Conservation (phyloP, 441 rosid genomes). For the Adansonia rubrostipa region DNA sequence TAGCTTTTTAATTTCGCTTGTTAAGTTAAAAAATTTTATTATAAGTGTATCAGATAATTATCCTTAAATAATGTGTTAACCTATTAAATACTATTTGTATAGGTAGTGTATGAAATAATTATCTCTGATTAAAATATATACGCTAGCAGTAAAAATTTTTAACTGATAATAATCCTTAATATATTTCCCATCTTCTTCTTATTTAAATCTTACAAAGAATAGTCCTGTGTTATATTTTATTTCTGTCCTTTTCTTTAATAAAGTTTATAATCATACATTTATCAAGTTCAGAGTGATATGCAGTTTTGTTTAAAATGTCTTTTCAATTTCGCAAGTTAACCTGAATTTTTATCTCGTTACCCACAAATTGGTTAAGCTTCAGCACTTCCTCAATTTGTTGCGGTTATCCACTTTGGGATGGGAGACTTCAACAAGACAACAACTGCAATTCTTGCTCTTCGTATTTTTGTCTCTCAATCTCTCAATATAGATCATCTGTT, state of each 20-base stretch:
- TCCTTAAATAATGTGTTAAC: no score
- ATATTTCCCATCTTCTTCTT: no score
- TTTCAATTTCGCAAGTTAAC: neutral
- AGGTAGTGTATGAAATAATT: no score
- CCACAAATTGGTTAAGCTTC: neutral
- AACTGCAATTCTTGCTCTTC: neutral
- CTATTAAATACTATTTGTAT: no score
- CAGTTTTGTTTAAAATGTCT: neutral
- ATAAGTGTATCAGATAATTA: no score
- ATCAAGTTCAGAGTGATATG: neutral
- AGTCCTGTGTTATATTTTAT: neutral
- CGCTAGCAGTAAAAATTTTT: no score
- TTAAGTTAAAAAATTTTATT: no score
- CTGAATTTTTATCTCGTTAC: neutral
- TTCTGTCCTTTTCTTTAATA: neutral
- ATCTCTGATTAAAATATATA: no score
- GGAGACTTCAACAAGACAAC: neutral
- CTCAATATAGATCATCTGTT: neutral
- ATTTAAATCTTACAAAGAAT: neutral
- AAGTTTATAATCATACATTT: neutral
- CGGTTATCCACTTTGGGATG: neutral
- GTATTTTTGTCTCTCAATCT: constrained; percentile 1
- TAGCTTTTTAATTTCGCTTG: no score
- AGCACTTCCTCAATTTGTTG: neutral
- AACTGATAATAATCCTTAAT: no score